Evolutionary conservation across 768 basidiomycete species (phyloP), one percentile per base, ranked within the genome.

Genomic region (Tricholoma hemisulphureum): DNA sequence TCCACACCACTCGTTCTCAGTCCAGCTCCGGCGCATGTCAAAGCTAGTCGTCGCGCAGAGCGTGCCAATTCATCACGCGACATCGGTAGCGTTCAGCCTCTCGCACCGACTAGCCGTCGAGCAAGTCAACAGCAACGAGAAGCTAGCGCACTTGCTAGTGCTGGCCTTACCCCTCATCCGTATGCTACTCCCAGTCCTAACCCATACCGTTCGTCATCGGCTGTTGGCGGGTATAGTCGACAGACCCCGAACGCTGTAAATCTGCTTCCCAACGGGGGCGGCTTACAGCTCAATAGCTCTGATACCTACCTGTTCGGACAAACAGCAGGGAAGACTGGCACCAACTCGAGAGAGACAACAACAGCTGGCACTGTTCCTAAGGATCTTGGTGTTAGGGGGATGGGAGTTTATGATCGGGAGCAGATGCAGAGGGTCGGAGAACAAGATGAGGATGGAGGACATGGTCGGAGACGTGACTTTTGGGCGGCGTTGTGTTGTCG

Each of bases 261-360:
- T 62, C 67, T 73, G n/a, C 26, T 54, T 29, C 53, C 53, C 56
- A 78, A 75, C 59, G 75, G 76, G 18, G 78, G 73, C 60, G 77
- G 73, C 18, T 58, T 69, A 51, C 80, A 79, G 51, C 69, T 79
- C 56, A 85, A 84, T 53, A 80, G 80, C 26, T 84, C 87, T 6
- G 89, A 90, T 56, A 84, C 88, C 26, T 87, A 86, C 75, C 66
- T 87, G 66, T 90, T 89, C 63, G 82, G 81, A 43, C 85, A 83
- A 60, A 68, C 62, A 9, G 77, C 76, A 7, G 79, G 75, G 55
- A 86, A 84, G 69, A 77, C 76, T 62, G 75, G 75, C 43, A 75
- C 80, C 13, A 76, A 73, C 49, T 83, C 83, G 11, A 75, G 82
- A 48, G 85, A 85, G 39, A 78, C 81, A 18, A 82, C 81, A 57